Evolutionary conservation across 306 rosid species (phyloP), one percentile per base, ranked within the genome.

Genomic region (Lupinus albus): DNA sequence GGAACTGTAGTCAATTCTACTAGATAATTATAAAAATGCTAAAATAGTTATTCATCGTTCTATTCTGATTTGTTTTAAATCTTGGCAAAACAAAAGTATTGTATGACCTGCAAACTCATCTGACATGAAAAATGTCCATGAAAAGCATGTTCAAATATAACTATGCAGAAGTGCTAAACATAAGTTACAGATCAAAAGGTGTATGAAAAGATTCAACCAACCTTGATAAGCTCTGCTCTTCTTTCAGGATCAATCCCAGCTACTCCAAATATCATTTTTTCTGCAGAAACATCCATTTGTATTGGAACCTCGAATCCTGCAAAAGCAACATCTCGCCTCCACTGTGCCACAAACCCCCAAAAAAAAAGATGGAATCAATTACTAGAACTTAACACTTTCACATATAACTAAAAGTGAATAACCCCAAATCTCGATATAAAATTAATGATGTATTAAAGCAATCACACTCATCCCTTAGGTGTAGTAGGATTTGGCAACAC

Each of bases 321-420:
- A 72, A 89, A 89, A 32, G 98, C 98, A 73, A 93, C 95, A 41
- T 93, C 98, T 41, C 97, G 75, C 76, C 88, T 80, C 98, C 98
- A 93, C 95, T 90, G 78, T 56, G 4, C 11, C 41, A 64, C 55
- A 0, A 39, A 0, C 44, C 72, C 30, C 30, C 30, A 25, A 25
- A 2, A 2, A 2, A 25, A 74, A 11, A 9, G 46, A n/a, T 1
- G n/a, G 47, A 53, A 17, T 25, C 49, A 72, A 67, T 39, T 39
- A 56, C 48, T 25, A 25, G 4, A 25, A 25, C 30, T 25, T 25
- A 25, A 25, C 30, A 25, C 2, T 1, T 25, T 25, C 3, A 25
- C 3, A 25, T 25, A 25, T 25, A 25, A 25, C n/a, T 12, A 4
- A 78, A 71, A 70, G 6, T 8, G 14, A 46, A 50, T 11, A 38